phyloP scores from a whole-genome alignment of 768 basidiomycete genomes.

The Rubroboletus satanas region DNA sequence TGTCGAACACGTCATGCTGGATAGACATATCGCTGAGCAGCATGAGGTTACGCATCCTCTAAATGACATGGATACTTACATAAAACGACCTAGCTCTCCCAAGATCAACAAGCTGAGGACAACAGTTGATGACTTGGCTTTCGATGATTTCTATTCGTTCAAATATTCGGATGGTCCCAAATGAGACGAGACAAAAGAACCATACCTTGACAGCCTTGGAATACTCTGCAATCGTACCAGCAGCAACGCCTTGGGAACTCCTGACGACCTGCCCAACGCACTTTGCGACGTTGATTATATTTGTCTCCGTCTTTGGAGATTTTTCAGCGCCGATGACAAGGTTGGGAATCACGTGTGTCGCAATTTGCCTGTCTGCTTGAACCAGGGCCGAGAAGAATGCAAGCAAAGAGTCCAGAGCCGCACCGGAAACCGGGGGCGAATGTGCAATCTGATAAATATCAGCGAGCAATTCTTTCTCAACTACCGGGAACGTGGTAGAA shows the following conservation, averaged over 20 bases:
- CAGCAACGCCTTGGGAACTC: slow-evolving; percentile 65
- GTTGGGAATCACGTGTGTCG: slow-evolving; percentile 76
- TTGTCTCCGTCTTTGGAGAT: slow-evolving; percentile 52
- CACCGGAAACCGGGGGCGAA: slow-evolving; percentile 74
- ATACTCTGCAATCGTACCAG: slow-evolving; percentile 82
- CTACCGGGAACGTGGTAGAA: slow-evolving; percentile 63
- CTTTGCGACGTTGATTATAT: slow-evolving; percentile 71
- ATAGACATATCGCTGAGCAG: slow-evolving; percentile 74
- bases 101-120: slow-evolving; percentile 84
- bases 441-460: slow-evolving; percentile 69
- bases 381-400: slow-evolving; percentile 82
- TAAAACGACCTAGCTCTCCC: slow-evolving; percentile 89
- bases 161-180: background rate
- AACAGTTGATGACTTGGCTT: slow-evolving; percentile 61
- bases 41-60: background rate
- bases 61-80: slow-evolving; percentile 43
- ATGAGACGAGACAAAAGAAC: background rate
- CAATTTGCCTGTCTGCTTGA: slow-evolving; percentile 76
- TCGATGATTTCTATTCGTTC: slow-evolving; percentile 44
- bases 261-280: slow-evolving; percentile 82
- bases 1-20: slow-evolving; percentile 74
- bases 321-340: slow-evolving; percentile 66
- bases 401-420: slow-evolving; percentile 76
- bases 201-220: slow-evolving; percentile 73
- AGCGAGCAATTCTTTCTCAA: slow-evolving; percentile 64